Percentiles rank a stretch among this genome's conserved stretches.
phyloP scores from a whole-genome alignment of 2,329 filamentous ascomycete genomes.

The Aspergillus hiratsukae region DNA sequence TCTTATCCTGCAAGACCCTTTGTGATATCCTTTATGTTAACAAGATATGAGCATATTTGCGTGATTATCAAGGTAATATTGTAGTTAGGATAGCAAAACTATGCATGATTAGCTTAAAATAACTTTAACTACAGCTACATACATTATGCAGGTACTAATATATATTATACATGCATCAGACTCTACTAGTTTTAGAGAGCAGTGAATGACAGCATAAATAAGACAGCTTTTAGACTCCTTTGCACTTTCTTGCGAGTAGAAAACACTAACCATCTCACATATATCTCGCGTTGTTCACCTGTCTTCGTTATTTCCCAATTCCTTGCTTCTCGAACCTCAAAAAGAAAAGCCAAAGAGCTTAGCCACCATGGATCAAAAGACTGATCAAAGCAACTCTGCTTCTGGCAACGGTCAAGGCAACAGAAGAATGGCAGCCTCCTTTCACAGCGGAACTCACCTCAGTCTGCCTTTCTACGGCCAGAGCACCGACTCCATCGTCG shows the following conservation, averaged over 20 bases:
- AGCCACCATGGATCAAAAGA: not conserved
- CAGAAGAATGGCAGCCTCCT: constrained; percentile 6
- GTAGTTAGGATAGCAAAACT: no score
- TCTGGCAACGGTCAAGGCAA: not conserved
- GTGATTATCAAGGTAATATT: no score
- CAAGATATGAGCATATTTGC: no score
- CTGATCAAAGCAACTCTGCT: not conserved
- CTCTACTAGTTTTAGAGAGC: not conserved
- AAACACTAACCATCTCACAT: not conserved
- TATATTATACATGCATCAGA: not conserved
- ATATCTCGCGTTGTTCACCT: not conserved
- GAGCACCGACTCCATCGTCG: constrained; percentile 4
- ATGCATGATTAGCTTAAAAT: not conserved
- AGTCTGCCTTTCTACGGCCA: constrained; percentile 10
- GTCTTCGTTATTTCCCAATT: not conserved
- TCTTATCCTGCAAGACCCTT: no score
- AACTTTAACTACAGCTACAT: not conserved
- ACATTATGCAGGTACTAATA: not conserved
- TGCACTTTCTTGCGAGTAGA: not conserved
- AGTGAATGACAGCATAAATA: not conserved
- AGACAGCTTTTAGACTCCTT: not conserved
- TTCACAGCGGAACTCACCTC: constrained; percentile 5
- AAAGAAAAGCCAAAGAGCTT: not conserved
- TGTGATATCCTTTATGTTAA: no score
- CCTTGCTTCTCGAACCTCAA: not conserved